Base-by-base conservation (phyloP, 1,139 yeast genomes). In the Magnusiomyces magnusii region DNA sequence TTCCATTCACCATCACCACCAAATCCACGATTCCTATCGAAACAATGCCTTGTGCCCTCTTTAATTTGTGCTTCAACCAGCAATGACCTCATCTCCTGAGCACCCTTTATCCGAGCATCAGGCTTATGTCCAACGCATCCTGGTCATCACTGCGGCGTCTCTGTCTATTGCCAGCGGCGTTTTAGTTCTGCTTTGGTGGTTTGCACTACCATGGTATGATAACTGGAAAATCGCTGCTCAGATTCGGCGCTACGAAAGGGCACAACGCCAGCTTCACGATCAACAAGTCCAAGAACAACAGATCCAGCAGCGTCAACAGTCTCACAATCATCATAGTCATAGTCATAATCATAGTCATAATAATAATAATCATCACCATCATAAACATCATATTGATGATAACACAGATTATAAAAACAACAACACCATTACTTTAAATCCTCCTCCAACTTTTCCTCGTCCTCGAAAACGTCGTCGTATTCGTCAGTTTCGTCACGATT, bases 401-500 rank as follows among this genome's bases (percentile, higher is more conserved):
- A 27, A 50, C 3, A 10, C 23, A 21, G 21, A 28, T 15, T 23
- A 23, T 17, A 3, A 47, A n/a, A 25, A 24, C 15, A 21, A 25
- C 2, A 21, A 24, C 36, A 31, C 13, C 13, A 7, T 13, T 10
- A 19, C 17, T 21, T 10, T 27, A 24, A 23, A 47, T n/a, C 25
- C 50, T 19, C 15, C 27, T 7, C 28, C 15, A 49, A 49, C 5
- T 15, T 28, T 24, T 15, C n/a, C 50, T 10, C 34, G 55, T 2
- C 28, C 41, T 2, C 19, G 28, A n/a, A 51, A 51, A 24, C 54
- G 54, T 28, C 44, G 25, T 2, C 13, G 55, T 25, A 27, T 53
- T 27, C 55, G 80, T 51, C 83, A 84, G 47, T 87, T 86, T 69
- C 77, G 96, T 51, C 95, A 89, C 71, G 84, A 82, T 25, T 75